Conservation (phyloP, 2,329 filamentous ascomycete genomes). For the Talaromyces sp. region DNA sequence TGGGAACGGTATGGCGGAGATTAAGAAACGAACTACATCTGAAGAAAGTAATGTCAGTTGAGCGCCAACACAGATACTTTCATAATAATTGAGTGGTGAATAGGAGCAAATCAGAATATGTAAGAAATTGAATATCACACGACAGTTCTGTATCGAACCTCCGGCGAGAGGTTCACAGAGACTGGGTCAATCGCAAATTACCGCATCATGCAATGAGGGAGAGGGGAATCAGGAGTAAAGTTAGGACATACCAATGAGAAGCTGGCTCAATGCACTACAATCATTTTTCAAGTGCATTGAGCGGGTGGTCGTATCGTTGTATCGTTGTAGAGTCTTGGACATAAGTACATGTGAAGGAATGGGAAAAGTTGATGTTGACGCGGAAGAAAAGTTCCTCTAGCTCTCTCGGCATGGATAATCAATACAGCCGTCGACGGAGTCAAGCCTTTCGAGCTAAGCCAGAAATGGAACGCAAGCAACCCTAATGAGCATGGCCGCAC, state of each 20-base stretch:
- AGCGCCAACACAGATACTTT: not conserved
- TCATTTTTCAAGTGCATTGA: not conserved
- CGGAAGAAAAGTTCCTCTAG: slow-evolving; percentile 24
- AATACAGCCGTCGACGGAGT: not conserved
- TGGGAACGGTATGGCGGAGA: too few relatives aligned
- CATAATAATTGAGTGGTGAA: not conserved
- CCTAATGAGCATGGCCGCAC: slow-evolving; percentile 31
- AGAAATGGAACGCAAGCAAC: slow-evolving; percentile 23
- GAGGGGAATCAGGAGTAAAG: not conserved
- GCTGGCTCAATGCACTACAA: not conserved
- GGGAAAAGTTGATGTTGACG: not conserved
- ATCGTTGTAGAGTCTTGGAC: not conserved
- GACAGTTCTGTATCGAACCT: slow-evolving; percentile 70
- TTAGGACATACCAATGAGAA: slow-evolving; percentile 3
- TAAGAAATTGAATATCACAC: slow-evolving; percentile 93
- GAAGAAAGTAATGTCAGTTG: not conserved
- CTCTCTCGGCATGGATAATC: slow-evolving; percentile 23
- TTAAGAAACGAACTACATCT: not conserved
- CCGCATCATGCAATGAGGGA: slow-evolving; percentile 66
- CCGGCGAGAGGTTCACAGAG: slow-evolving; percentile 86
- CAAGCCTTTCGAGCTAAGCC: not conserved
- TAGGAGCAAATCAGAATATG: slow-evolving; percentile 78
- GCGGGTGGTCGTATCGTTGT: not conserved
- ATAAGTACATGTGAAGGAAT: not conserved
- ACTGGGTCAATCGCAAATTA: slow-evolving; percentile 99